These are phyloP conservation scores for Verticillium klebahnii DNA, from an alignment of 2,329 filamentous ascomycete species.

Conservation along the genomic window DNA sequence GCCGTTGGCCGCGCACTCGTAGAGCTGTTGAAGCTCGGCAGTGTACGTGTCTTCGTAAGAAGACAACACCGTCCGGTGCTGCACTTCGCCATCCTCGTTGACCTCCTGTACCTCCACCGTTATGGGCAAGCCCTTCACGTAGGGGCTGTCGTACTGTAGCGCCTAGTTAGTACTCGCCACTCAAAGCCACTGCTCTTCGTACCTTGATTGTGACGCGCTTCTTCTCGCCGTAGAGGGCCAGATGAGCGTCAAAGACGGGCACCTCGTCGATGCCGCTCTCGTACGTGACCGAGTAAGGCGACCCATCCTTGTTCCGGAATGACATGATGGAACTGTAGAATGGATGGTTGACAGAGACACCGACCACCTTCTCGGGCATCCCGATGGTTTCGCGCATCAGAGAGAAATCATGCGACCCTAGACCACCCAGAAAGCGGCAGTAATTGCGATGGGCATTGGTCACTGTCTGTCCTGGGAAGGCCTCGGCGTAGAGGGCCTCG, in stretches of 20 bases:
- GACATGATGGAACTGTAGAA: slow-evolving; percentile 9
- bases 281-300: slow-evolving; percentile 40
- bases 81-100: slow-evolving; percentile 27
- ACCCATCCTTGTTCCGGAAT: slow-evolving; percentile 8
- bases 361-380: slow-evolving; percentile 14
- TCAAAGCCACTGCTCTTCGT: not conserved
- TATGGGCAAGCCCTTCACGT: slow-evolving; percentile 39
- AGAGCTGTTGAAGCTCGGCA: slow-evolving; percentile 16
- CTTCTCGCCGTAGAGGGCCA: slow-evolving; percentile 38
- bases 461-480: slow-evolving; percentile 22
- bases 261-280: slow-evolving; percentile 45
- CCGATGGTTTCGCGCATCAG: slow-evolving; percentile 42
- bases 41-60: slow-evolving; percentile 22
- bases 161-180: not conserved
- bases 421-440: slow-evolving; percentile 38
- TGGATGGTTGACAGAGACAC: slow-evolving; percentile 4
- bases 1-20: slow-evolving; percentile 14
- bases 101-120: slow-evolving; percentile 28
- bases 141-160: slow-evolving; percentile 44
- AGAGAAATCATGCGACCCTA: slow-evolving; percentile 51
- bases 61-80: slow-evolving; percentile 23
- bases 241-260: slow-evolving; percentile 38
- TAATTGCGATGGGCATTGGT: slow-evolving; percentile 22
- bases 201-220: slow-evolving; percentile 34
- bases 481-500: slow-evolving; percentile 23